phyloP scores from a whole-genome alignment of 2,329 filamentous ascomycete genomes.

The Trichophaea hybrida region DNA sequence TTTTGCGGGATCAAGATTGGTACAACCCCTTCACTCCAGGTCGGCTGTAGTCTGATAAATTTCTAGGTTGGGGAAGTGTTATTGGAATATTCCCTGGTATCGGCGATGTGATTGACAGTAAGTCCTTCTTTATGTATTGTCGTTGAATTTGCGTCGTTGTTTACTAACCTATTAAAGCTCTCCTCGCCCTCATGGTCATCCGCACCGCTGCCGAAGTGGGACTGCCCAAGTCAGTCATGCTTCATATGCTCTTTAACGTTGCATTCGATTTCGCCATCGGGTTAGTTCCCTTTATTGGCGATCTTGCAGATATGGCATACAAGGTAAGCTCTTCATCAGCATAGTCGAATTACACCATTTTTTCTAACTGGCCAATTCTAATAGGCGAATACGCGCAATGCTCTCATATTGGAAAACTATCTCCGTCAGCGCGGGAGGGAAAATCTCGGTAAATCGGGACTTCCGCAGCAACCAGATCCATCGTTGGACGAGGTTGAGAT shows the following conservation, averaged over 20 bases:
- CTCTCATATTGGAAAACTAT: constrained; percentile 51
- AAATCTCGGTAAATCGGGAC: constrained; percentile 37
- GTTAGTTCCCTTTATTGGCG: constrained; percentile 61
- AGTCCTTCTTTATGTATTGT: not conserved
- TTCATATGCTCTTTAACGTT: constrained; percentile 71
- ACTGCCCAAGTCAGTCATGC: constrained; percentile 46
- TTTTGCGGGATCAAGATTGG: constrained; percentile 72
- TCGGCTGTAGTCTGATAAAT: not conserved
- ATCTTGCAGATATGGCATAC: constrained; percentile 56
- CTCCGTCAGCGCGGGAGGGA: constrained; percentile 54
- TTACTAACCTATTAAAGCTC: constrained; percentile 29
- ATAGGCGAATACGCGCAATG: constrained; percentile 58
- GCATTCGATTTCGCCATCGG: constrained; percentile 58
- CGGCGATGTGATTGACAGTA: constrained; percentile 56
- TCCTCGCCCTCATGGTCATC: constrained; percentile 63
- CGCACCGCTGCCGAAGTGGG: constrained; percentile 61
- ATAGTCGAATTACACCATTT: constrained; percentile 48
- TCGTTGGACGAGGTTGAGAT: constrained; percentile 14
- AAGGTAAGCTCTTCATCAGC: constrained; percentile 46
- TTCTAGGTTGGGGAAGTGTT: constrained; percentile 55
- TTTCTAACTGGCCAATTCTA: constrained; percentile 3
- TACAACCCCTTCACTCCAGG: not conserved
- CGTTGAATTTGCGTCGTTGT: not conserved
- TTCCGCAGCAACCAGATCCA: constrained; percentile 28
- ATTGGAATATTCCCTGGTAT: constrained; percentile 68